Evolutionary conservation across 1,284 basidiomycete species (phyloP).

Genomic region (Pseudozyma sp.): DNA sequence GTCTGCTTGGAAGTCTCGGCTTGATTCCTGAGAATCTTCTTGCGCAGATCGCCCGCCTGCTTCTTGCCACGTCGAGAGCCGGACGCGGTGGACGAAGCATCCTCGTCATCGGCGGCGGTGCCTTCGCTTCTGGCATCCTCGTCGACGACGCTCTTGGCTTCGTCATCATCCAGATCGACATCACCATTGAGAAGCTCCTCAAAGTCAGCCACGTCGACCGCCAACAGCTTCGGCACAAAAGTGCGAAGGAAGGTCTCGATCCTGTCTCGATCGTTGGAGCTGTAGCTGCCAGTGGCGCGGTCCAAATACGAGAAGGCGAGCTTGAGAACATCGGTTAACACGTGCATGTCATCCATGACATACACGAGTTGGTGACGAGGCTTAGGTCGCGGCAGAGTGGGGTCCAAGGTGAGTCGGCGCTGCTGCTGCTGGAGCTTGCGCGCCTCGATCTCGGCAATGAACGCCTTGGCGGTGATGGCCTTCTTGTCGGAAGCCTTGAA

Average conservation of each 20-base stretch:
- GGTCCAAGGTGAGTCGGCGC: slow-evolving; percentile 58
- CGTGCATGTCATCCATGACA: slow-evolving; percentile 80
- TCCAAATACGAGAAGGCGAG: slow-evolving; percentile 91
- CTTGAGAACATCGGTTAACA: slow-evolving; percentile 88
- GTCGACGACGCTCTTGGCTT: slow-evolving; percentile 57
- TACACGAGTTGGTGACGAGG: slow-evolving; percentile 79
- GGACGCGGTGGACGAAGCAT: slow-evolving; percentile 41
- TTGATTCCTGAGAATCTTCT: slow-evolving; percentile 53
- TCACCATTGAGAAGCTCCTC: slow-evolving; percentile 58
- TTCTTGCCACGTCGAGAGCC: slow-evolving; percentile 42
- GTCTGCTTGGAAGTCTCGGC: slow-evolving; percentile 55
- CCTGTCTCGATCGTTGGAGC: slow-evolving; percentile 80
- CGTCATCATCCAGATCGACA: slow-evolving; percentile 45
- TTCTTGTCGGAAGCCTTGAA: slow-evolving; percentile 99
- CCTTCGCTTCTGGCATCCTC: slow-evolving; percentile 68
- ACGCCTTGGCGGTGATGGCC: slow-evolving; percentile 87
- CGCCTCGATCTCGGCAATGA: slow-evolving; percentile 88
- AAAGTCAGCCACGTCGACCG: slow-evolving; percentile 76
- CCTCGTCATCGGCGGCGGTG: slow-evolving; percentile 47
- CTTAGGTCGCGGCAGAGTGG: slow-evolving; percentile 58
- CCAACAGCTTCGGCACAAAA: slow-evolving; percentile 86
- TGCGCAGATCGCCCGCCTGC: slow-evolving; percentile 51
- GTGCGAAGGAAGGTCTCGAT: slow-evolving; percentile 87
- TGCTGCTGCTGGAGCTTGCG: slow-evolving; percentile 80
- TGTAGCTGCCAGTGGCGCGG: slow-evolving; percentile 77